These are phyloP conservation scores for Irpex sp. DNA, from an alignment of 1,284 basidiomycete species.

Conservation along the genomic window DNA sequence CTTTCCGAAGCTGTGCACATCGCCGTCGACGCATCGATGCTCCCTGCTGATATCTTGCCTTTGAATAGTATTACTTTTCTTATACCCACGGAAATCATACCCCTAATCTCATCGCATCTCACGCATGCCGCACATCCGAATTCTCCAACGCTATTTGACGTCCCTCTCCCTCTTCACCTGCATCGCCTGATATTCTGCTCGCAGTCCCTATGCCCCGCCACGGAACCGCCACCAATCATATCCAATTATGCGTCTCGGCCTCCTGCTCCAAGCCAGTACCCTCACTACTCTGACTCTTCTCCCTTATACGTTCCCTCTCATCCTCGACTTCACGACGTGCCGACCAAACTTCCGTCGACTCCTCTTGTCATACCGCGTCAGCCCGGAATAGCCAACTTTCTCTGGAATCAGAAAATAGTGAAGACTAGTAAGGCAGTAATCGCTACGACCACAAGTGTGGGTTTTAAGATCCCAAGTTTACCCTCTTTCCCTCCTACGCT, in stretches of 20 bases:
- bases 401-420: conserved; percentile 14
- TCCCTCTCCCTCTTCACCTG: conserved; percentile 31
- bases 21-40: not conserved
- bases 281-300: not conserved
- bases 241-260: not conserved
- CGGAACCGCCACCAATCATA: not conserved
- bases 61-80: conserved; percentile 56
- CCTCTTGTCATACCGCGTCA: not conserved
- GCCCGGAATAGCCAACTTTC: conserved; percentile 8
- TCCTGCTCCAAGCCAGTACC: not conserved
- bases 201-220: not conserved
- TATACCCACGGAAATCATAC: conserved; percentile 58
- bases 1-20: not conserved
- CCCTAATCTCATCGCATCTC: conserved; percentile 53
- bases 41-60: not conserved
- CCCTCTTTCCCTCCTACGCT: not conserved
- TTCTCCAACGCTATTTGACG: conserved; percentile 35
- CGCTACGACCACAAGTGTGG: not conserved
- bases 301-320: not conserved
- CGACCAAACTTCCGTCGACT: not conserved
- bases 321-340: not conserved
- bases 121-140: conserved; percentile 25
- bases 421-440: conserved; percentile 1
- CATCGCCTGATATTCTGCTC: conserved; percentile 22
- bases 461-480: not conserved